Evolutionary conservation across 176 grass and related monocot genomes (phyloP).

Genomic region (Cenchrus americanus): DNA sequence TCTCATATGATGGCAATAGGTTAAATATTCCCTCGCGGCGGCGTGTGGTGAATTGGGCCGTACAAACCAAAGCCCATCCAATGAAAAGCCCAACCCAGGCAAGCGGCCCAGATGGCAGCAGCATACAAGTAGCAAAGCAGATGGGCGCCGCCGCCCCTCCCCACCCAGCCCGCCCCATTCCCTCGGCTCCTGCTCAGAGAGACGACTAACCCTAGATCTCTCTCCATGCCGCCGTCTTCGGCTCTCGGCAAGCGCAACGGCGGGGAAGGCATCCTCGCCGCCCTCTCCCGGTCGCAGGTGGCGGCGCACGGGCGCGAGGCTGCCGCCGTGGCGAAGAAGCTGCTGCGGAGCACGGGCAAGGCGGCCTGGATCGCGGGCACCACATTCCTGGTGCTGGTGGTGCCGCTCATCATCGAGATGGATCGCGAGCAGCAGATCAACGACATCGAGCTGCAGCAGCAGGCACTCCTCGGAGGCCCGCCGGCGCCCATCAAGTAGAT

Average conservation of each 20-base stretch:
- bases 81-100: no score
- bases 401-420: constrained; percentile 94
- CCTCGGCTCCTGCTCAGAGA: background rate
- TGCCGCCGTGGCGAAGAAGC: constrained; percentile 55
- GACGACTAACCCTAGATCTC: constrained; percentile 51
- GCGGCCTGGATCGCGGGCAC: constrained; percentile 90
- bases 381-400: constrained; percentile 78
- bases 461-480: constrained; percentile 54
- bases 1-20: no score
- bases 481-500: constrained; percentile 50
- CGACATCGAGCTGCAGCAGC: constrained; percentile 80
- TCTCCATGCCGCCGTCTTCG: constrained; percentile 27
- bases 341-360: constrained; percentile 80
- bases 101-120: background rate
- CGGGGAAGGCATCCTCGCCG: constrained; percentile 55
- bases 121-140: background rate
- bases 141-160: background rate
- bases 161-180: background rate
- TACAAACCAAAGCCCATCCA: background rate
- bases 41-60: background rate
- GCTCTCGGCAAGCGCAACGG: constrained; percentile 47
- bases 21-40: no score
- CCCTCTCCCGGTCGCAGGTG: constrained; percentile 59
- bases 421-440: constrained; percentile 83
- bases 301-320: constrained; percentile 56